These are phyloP conservation scores for Phytopythium sindhum DNA, from an alignment of 352 stramenopile species.

Conservation along the genomic window DNA sequence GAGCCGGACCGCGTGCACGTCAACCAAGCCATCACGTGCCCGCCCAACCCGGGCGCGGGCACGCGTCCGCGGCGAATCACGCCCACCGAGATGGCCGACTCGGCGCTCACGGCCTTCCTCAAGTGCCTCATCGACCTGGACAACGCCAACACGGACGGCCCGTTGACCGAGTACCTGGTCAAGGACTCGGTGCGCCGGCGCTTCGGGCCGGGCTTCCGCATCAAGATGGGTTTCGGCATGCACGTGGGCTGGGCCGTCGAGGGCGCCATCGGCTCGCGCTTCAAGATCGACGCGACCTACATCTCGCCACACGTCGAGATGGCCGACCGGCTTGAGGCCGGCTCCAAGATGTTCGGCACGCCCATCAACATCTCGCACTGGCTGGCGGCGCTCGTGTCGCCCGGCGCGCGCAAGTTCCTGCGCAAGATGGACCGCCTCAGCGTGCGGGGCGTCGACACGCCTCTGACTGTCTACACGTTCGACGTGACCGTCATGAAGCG, in stretches of 20 bases:
- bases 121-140: conserved; percentile 91
- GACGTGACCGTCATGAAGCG: conserved; percentile 80
- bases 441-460: conserved; percentile 74
- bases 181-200: conserved; percentile 76
- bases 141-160: conserved; percentile 75
- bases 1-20: conserved; percentile 73
- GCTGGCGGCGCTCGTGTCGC: conserved; percentile 68
- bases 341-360: conserved; percentile 91
- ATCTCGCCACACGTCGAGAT: conserved; percentile 94
- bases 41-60: conserved; percentile 58
- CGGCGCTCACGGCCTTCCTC: conserved; percentile 93
- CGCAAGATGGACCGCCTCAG: conserved; percentile 87
- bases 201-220: conserved; percentile 75
- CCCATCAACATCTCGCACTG: conserved; percentile 86
- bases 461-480: conserved; percentile 85
- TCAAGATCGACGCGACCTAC: conserved; percentile 98
- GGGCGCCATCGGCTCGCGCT: conserved; percentile 93
- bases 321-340: conserved; percentile 92
- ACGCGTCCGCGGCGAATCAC: conserved; percentile 67
- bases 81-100: conserved; percentile 91
- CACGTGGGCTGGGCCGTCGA: conserved; percentile 96
- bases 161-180: conserved; percentile 66
- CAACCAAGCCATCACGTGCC: conserved; percentile 67
- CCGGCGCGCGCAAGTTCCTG: conserved; percentile 62
- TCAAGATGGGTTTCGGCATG: conserved; percentile 95